A percentile compares a stretch with the other conserved stretches of the same genome.
phyloP scores from a whole-genome alignment of 768 basidiomycete genomes.

The Tulasnella sp. region DNA sequence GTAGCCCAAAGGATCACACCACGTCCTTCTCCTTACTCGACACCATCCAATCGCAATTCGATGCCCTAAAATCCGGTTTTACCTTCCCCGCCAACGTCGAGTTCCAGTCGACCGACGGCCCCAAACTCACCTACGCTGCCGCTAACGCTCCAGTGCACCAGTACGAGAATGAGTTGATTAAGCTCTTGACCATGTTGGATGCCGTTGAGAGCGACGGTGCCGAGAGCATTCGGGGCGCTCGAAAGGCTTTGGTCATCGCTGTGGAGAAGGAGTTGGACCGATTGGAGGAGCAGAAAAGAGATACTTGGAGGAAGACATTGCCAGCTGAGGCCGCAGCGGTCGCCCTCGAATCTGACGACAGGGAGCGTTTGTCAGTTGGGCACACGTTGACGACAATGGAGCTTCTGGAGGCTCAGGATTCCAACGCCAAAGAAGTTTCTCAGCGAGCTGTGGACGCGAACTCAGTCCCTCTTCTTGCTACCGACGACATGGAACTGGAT shows the following conservation, averaged over 20 bases:
- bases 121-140: conserved; percentile 48
- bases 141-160: conserved; percentile 49
- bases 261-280: conserved; percentile 51
- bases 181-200: conserved; percentile 55
- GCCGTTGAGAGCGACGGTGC: conserved; percentile 55
- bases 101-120: conserved; percentile 25
- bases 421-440: not conserved
- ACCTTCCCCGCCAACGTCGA: conserved; percentile 36
- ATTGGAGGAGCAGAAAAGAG: conserved; percentile 31
- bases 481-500: not conserved
- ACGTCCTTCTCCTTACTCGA: conserved; percentile 31
- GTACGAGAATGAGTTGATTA: conserved; percentile 51
- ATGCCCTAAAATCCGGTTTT: conserved; percentile 33
- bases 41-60: conserved; percentile 34
- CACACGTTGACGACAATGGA: too few relatives aligned
- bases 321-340: not conserved
- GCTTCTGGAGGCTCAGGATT: not conserved
- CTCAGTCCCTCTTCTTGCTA: not conserved
- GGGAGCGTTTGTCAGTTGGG: too few relatives aligned
- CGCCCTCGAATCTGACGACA: not conserved
- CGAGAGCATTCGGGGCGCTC: conserved; percentile 35
- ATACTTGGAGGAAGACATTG: conserved; percentile 25
- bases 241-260: conserved; percentile 41
- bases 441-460: not conserved
- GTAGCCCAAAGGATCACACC: not conserved